phyloP scores from a whole-genome alignment of 768 basidiomycete genomes.

The Pleurotus ostreatus region DNA sequence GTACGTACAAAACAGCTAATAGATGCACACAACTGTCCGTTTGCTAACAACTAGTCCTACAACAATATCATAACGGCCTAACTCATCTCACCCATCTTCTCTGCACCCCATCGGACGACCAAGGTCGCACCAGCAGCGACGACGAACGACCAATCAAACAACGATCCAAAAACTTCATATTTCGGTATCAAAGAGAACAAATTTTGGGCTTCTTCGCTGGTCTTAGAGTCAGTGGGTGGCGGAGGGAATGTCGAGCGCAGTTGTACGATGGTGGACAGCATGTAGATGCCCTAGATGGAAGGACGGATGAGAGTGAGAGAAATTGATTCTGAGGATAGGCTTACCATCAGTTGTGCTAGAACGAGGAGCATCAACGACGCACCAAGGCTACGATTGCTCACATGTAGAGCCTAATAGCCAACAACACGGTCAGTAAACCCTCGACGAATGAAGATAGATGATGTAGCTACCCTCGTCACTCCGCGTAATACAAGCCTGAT shows the following conservation, averaged over 20 bases:
- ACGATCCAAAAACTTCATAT: slow-evolving; percentile 66
- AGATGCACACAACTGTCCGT: too few species aligned
- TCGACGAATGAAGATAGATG: slow-evolving; percentile 19
- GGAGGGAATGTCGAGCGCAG: slow-evolving; percentile 79
- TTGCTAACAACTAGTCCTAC: not conserved
- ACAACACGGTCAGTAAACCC: not conserved
- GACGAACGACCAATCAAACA: slow-evolving; percentile 75
- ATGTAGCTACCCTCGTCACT: slow-evolving; percentile 49
- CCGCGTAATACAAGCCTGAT: slow-evolving; percentile 66
- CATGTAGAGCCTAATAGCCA: slow-evolving; percentile 45
- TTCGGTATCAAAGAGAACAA: slow-evolving; percentile 71
- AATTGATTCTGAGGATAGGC: slow-evolving; percentile 12
- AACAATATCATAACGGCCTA: not conserved
- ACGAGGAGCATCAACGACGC: slow-evolving; percentile 75
- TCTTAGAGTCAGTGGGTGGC: slow-evolving; percentile 25
- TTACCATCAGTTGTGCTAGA: slow-evolving; percentile 81
- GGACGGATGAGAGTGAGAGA: not conserved
- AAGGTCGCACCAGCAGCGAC: slow-evolving; percentile 47
- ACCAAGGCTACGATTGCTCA: slow-evolving; percentile 65
- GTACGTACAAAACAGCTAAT: too few species aligned
- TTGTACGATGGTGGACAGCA: slow-evolving; percentile 80
- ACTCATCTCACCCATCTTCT: slow-evolving; percentile 32
- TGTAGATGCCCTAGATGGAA: slow-evolving; percentile 64
- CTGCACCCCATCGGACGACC: slow-evolving; percentile 51
- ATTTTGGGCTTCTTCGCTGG: slow-evolving; percentile 25